phyloP scores from a whole-genome alignment of 2,329 filamentous ascomycete species.

The Cladosporium sp. region DNA sequence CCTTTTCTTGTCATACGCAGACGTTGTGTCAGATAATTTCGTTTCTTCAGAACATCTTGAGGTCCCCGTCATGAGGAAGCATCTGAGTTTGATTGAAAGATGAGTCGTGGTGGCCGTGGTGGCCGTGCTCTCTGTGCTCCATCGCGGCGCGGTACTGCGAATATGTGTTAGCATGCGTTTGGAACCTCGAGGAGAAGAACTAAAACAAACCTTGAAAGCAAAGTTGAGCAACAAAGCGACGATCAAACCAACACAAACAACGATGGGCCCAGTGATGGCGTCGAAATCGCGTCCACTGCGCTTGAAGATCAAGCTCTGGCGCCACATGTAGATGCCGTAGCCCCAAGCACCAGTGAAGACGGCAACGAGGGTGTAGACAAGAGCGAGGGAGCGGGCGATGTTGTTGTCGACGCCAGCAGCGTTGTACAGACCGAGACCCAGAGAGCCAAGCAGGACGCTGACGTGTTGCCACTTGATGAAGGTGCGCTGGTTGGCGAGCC shows the following conservation, averaged over 20 bases:
- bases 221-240: slow-evolving; percentile 81
- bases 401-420: slow-evolving; percentile 69
- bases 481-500: slow-evolving; percentile 96
- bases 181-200: neutral
- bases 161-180: neutral
- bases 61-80: neutral
- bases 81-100: slow-evolving; percentile 2
- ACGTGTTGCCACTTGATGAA: slow-evolving; percentile 99
- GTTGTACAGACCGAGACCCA: slow-evolving; percentile 82
- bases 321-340: slow-evolving; percentile 70
- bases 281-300: slow-evolving; percentile 92
- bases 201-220: slow-evolving; percentile 62
- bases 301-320: slow-evolving; percentile 72
- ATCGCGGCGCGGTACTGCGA: slow-evolving; percentile 7
- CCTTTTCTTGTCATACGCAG: too few species aligned
- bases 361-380: slow-evolving; percentile 76
- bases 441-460: slow-evolving; percentile 72
- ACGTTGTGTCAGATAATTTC: too few species aligned
- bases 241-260: slow-evolving; percentile 74
- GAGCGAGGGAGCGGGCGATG: slow-evolving; percentile 71
- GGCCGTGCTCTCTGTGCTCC: slow-evolving; percentile 1
- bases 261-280: slow-evolving; percentile 74
- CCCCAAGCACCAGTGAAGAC: slow-evolving; percentile 83
- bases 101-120: neutral
- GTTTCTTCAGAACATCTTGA: neutral